Base-by-base conservation (phyloP, 805 yeast species). In the Sugiyamaella chiloensis region DNA sequence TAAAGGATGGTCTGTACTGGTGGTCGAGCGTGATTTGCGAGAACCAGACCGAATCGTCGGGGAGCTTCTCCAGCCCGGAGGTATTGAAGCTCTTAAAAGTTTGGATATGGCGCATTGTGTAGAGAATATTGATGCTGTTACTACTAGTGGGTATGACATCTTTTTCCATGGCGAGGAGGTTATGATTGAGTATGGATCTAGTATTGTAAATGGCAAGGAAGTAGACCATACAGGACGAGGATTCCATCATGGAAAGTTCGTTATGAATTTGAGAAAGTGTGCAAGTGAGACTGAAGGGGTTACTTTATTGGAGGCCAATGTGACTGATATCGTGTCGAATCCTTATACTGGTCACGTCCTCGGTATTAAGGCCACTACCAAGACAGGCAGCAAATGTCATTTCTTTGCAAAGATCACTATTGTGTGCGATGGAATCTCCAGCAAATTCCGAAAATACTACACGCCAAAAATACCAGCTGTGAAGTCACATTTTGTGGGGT, bases 1-100 rank as follows among this genome's bases (percentile, higher is more conserved):
- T 58, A 95, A 87, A 60, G 98, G 98, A 26, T 76, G 96, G 56
- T 75, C 76, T 44, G 97, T 93, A 5, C 66, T 85, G 44, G 74
- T 85, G 17, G 64, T 81, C 16, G 99, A 93, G 63, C 77, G 96
- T 53, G 96, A 88, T 62, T 87, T 96, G 87, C 66, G 79, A 17
- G 85, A 80, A 64, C 99, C 99, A 1, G 96, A 93, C 66, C 76
- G 99, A 57, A 93, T 93, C 48, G 98, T 93, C 26, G 99, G 99
- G 34, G 99, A 93, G 65, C 75, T 93, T 60, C 75, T 93, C 76
- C 99, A 93, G 67, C 99, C 99, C 2, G 90, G 88, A 29, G 99
- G 99, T n/a, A 69, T 93, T 24, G 80, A 84, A 62, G 91, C 96
- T 1, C 71, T 93, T 48, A 73, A 75, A 55, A 83, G 87, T 56